Percentiles rank a stretch among this genome's conserved stretches.
Evolutionary conservation across 176 grass and related monocot species (phyloP).

Genomic region (Miscanthus lutarioriparius): DNA sequence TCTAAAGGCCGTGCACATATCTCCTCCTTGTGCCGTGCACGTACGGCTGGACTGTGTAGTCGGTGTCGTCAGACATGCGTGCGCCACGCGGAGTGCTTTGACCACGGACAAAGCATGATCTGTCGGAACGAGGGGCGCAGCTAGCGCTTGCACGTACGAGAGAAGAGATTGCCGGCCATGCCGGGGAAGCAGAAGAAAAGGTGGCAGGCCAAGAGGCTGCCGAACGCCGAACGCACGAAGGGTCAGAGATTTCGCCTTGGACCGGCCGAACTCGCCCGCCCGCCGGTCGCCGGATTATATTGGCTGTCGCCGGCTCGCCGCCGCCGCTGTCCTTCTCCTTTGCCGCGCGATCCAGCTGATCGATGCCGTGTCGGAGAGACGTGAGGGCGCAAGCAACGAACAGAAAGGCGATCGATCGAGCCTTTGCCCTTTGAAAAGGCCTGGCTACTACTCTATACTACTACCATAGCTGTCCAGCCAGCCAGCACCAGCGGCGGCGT

Average conservation of each 20-base stretch:
- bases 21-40: background rate
- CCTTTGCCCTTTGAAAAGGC: conserved; percentile 6
- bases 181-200: background rate
- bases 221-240: no score
- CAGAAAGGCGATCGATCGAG: background rate
- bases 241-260: conserved; percentile 39
- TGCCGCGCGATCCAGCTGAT: background rate
- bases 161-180: background rate
- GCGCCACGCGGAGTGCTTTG: background rate
- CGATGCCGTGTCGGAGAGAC: background rate
- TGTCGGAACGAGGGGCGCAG: conserved; percentile 45
- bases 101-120: background rate
- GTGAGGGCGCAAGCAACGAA: conserved; percentile 28
- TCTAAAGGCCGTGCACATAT: background rate
- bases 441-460: background rate
- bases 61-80: background rate
- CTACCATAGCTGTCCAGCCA: background rate
- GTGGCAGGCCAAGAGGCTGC: conserved; percentile 12
- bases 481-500: background rate
- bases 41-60: background rate
- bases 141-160: no score
- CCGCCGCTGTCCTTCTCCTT: background rate
- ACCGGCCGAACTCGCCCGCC: background rate
- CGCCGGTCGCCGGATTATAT: no score
- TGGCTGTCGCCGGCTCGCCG: background rate